phyloP scores from a whole-genome alignment of 2,329 filamentous ascomycete species.

The Aspergillus neoniger region DNA sequence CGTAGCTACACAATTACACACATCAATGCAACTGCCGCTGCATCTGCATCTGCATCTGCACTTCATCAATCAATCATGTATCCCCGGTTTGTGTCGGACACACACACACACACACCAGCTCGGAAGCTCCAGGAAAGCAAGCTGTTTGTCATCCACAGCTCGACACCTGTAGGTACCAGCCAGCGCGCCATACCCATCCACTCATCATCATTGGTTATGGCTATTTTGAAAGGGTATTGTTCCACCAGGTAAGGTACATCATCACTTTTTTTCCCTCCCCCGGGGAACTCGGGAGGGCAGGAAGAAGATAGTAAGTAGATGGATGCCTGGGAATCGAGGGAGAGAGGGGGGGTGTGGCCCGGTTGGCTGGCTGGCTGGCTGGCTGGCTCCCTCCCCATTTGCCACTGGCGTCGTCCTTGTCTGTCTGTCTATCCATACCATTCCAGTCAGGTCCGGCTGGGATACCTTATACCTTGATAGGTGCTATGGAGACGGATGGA shows the following conservation, averaged over 20 bases:
- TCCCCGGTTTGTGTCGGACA: background rate
- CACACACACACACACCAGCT: background rate
- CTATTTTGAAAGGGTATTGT: background rate
- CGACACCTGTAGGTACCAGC: background rate
- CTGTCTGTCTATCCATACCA: background rate
- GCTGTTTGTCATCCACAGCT: background rate
- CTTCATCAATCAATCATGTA: background rate
- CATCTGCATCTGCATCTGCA: no score
- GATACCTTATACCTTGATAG: no score
- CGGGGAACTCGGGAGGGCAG: background rate
- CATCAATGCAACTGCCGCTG: background rate
- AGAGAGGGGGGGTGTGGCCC: background rate
- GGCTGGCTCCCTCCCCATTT: background rate
- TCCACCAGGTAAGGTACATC: background rate
- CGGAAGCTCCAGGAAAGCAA: slow-evolving; percentile 7
- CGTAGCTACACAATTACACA: background rate
- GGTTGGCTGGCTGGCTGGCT: no score
- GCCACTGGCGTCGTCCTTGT: background rate
- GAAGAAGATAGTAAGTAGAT: background rate
- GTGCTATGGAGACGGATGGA: background rate
- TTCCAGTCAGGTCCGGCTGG: background rate
- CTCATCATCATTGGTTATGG: background rate
- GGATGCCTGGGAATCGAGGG: background rate
- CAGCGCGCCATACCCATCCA: background rate
- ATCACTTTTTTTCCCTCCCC: background rate